These are phyloP conservation scores for Hypoxylon fragiforme DNA, from an alignment of 495 filamentous ascomycete genomes.

Conservation along the genomic window DNA sequence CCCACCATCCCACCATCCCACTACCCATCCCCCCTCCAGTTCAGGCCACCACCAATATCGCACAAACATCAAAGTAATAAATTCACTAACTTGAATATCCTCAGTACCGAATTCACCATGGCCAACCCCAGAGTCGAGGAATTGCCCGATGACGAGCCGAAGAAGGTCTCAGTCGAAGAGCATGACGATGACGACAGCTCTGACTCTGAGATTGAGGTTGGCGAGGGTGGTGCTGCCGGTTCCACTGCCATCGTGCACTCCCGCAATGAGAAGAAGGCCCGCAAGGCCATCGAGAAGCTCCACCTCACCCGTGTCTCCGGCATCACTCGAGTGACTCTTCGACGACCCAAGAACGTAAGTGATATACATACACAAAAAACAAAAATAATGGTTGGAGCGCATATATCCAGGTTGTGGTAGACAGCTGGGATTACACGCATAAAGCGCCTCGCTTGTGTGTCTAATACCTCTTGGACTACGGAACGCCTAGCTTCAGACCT, in stretches of 20 bases:
- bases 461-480: not conserved
- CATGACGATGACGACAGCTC: slow-evolving; percentile 71
- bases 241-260: slow-evolving; percentile 89
- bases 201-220: slow-evolving; percentile 73
- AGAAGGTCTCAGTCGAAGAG: slow-evolving; percentile 79
- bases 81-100: slow-evolving; percentile 22
- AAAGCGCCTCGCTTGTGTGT: not conserved
- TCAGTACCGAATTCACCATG: slow-evolving; percentile 63
- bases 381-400: not conserved
- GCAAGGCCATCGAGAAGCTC: slow-evolving; percentile 97
- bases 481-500: too few species aligned
- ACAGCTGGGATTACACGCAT: slow-evolving; percentile 1
- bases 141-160: slow-evolving; percentile 86
- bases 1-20: not conserved
- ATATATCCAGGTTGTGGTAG: too few species aligned
- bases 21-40: not conserved
- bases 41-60: slow-evolving; percentile 12
- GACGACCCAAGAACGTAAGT: slow-evolving; percentile 97
- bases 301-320: slow-evolving; percentile 94
- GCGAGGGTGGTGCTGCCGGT: slow-evolving; percentile 74
- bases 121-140: slow-evolving; percentile 98
- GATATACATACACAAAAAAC: not conserved
- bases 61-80: slow-evolving; percentile 14
- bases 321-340: slow-evolving; percentile 96
- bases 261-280: slow-evolving; percentile 99